These are phyloP conservation scores for Hyaloscypha variabilis DNA, from an alignment of 495 filamentous ascomycete genomes.

Conservation along the genomic window DNA sequence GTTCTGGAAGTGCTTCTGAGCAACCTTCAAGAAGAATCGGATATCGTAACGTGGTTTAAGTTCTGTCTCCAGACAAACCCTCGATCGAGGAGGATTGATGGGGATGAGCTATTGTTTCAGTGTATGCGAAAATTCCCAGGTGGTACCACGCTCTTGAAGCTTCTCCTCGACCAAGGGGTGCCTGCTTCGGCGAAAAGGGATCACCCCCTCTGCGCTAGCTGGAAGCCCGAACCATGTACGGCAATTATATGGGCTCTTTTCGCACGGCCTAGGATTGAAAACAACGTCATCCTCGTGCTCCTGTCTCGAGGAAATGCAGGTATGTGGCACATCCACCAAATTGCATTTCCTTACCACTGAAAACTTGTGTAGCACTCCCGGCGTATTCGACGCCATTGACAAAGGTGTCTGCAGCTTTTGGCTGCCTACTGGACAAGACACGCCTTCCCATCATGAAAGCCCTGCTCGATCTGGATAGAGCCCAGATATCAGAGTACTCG, in stretches of 20 bases:
- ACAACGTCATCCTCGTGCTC: conserved; percentile 11
- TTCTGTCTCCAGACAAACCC: conserved; percentile 11
- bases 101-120: conserved; percentile 15
- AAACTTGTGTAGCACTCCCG: conserved; percentile 7
- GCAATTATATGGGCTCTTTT: conserved; percentile 16
- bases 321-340: conserved; percentile 4
- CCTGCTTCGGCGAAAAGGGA: conserved; percentile 12
- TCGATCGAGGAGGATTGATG: conserved; percentile 1
- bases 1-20: conserved; percentile 16
- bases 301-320: conserved; percentile 9
- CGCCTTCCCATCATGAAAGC: conserved; percentile 11
- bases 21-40: conserved; percentile 8
- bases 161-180: conserved; percentile 15
- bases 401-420: conserved; percentile 19
- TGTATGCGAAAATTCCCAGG: conserved; percentile 19
- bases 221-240: conserved; percentile 15
- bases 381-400: conserved; percentile 15
- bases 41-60: conserved; percentile 13
- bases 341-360: conserved; percentile 1
- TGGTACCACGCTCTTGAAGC: conserved; percentile 9
- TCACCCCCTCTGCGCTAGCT: conserved; percentile 8
- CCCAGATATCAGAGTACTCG: conserved; percentile 14
- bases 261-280: conserved; percentile 12
- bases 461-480: conserved; percentile 15
- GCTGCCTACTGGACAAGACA: conserved; percentile 12